Evolutionary conservation across 2,329 filamentous ascomycete genomes (phyloP).

Genomic region (Aspergillus sp.): DNA sequence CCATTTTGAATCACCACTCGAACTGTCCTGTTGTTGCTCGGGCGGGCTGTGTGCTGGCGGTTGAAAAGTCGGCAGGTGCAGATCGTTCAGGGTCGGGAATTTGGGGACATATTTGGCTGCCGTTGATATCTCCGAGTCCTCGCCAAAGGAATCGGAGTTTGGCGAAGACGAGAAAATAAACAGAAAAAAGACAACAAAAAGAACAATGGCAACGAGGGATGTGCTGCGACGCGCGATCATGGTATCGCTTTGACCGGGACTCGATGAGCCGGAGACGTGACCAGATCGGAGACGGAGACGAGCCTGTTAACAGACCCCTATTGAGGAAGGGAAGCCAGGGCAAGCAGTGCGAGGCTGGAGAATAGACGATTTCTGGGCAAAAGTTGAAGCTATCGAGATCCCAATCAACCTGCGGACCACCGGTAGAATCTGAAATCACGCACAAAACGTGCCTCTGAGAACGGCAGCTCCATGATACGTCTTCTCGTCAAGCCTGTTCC

Average conservation of each 20-base stretch:
- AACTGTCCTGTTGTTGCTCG: conserved; percentile 70
- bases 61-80: conserved; percentile 64
- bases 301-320: background rate
- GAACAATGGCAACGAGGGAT: conserved; percentile 42
- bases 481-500: background rate
- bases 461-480: background rate
- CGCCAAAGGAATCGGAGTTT: conserved; percentile 19
- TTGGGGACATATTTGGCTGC: conserved; percentile 36
- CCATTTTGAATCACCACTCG: conserved; percentile 77
- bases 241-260: background rate
- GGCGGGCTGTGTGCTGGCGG: conserved; percentile 69
- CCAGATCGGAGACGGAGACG: no score
- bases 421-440: background rate
- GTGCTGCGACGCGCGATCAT: conserved; percentile 45
- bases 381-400: background rate
- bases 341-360: background rate
- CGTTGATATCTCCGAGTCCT: conserved; percentile 20
- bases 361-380: background rate
- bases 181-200: conserved; percentile 44
- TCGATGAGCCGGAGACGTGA: no score
- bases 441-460: background rate
- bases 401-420: background rate
- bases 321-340: background rate
- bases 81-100: conserved; percentile 53
- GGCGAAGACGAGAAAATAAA: conserved; percentile 47